A percentile compares a stretch with the other conserved stretches of the same genome.
Evolutionary conservation across 1,284 basidiomycete genomes (phyloP).

Genomic region (Sanghuangporus weigelae): DNA sequence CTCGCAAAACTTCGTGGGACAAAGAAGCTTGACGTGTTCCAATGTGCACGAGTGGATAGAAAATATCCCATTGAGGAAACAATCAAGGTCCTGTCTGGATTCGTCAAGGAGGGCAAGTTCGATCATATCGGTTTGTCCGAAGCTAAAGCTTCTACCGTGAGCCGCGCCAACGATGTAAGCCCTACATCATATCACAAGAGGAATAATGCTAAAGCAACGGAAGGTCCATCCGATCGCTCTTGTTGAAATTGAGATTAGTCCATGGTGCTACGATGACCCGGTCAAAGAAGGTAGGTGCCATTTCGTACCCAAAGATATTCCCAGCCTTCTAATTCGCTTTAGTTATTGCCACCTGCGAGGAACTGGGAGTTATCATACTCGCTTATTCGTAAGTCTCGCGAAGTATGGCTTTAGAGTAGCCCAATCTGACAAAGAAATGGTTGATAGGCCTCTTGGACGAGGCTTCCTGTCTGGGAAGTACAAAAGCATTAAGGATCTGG

Average conservation of each 20-base stretch:
- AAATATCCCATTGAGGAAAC: constrained; percentile 32
- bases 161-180: constrained; percentile 35
- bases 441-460: constrained; percentile 44
- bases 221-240: constrained; percentile 28
- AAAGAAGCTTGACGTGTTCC: constrained; percentile 42
- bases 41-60: constrained; percentile 32
- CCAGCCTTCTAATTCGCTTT: constrained; percentile 20
- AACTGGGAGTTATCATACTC: constrained; percentile 45
- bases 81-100: constrained; percentile 24
- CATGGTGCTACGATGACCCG: constrained; percentile 44
- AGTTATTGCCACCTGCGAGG: constrained; percentile 36
- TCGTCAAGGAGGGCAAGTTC: constrained; percentile 38
- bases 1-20: constrained; percentile 35
- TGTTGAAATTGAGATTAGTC: constrained; percentile 50
- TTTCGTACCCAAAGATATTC: not conserved
- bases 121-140: constrained; percentile 46
- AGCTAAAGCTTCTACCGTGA: constrained; percentile 40
- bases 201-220: not conserved
- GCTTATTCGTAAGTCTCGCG: constrained; percentile 43
- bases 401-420: not conserved
- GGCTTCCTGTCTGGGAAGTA: constrained; percentile 54
- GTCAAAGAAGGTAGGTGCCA: constrained; percentile 30
- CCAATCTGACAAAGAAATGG: not conserved
- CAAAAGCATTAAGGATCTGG: constrained; percentile 43
- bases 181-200: not conserved